Evolutionary conservation across 306 rosid genomes (phyloP), one percentile per base, ranked within the genome.

Genomic region (Glycine soja): DNA sequence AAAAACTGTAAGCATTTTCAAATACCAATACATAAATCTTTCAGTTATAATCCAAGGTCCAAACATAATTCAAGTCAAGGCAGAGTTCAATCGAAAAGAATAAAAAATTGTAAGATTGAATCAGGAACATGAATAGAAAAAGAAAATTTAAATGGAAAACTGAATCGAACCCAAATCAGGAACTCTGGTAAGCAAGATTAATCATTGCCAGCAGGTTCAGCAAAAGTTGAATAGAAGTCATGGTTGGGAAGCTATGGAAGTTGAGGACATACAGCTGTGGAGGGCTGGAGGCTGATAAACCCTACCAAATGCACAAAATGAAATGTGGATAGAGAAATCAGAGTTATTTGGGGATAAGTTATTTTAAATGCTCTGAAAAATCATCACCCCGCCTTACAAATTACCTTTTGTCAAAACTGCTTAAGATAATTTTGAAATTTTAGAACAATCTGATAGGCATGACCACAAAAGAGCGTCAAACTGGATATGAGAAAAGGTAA

Each of bases 401-500:
- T 71, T 50, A 48, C 13, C 61, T 8, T 19, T 12, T 12, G 19
- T 0, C 4, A 32, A 48, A 43, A 48, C 46, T 13, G n/a, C 30
- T 47, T 8, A n/a, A 46, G 40, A 59, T 50, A 45, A 70, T n/a
- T 58, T 66, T 66, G 24, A 56, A 58, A 70, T 3, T 34, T 19
- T 34, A 12, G 16, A 58, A 72, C 75, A 54, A 64, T 16, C 36
- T 62, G 36, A 52, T 24, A 10, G 61, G 40, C 6, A 6, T 38
- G 54, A 30, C 7, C 46, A 66, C 18, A 67, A 34, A 11, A 70
- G 69, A 51, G 19, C 24, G 51, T 63, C 61, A 70, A 11, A 7
- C 43, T 7, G 51, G 36, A 77, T 42, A 51, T n/a, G 56, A 61
- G 47, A 24, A 71, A 57, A 45, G 63, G n/a, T 9, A 68, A 74